Evolutionary conservation across 768 basidiomycete genomes (phyloP).

Genomic region (Hericium alpestre): DNA sequence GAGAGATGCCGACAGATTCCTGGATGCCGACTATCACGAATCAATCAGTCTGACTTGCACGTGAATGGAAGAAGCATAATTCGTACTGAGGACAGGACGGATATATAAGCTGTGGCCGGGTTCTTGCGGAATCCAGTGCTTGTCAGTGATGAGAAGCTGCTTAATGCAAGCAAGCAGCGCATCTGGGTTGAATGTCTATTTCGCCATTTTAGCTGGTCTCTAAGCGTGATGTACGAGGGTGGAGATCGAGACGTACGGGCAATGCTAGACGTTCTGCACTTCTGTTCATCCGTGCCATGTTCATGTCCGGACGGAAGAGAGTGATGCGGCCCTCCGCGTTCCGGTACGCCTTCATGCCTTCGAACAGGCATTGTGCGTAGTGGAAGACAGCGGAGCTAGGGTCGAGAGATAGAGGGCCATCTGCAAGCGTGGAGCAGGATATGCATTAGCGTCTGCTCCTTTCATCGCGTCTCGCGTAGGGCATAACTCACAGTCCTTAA

Average conservation of each 20-base stretch:
- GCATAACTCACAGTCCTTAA: constrained; percentile 29
- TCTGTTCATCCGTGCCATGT: constrained; percentile 41
- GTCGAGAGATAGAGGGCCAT: constrained; percentile 37
- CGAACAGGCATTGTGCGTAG: constrained; percentile 41
- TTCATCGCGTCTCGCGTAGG: too few species aligned
- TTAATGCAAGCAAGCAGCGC: constrained; percentile 34
- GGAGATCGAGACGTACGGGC: constrained; percentile 13
- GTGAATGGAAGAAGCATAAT: background rate
- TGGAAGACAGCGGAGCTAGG: constrained; percentile 43
- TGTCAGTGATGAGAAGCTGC: constrained; percentile 34
- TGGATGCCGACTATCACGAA: constrained; percentile 33
- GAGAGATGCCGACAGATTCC: constrained; percentile 34
- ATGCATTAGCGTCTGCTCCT: background rate
- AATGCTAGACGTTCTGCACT: constrained; percentile 31
- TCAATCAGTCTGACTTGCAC: background rate
- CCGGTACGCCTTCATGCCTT: constrained; percentile 43
- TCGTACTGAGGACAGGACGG: constrained; percentile 29
- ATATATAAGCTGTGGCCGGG: constrained; percentile 42
- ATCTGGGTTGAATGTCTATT: constrained; percentile 30
- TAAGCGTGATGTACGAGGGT: background rate
- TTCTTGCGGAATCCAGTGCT: constrained; percentile 39
- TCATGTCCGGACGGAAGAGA: constrained; percentile 42
- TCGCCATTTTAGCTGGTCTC: background rate
- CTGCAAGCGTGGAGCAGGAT: constrained; percentile 12
- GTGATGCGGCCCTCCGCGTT: constrained; percentile 31